Evolutionary conservation across 345 rosid species (phyloP).

Genomic region (Nephelium lappaceum): DNA sequence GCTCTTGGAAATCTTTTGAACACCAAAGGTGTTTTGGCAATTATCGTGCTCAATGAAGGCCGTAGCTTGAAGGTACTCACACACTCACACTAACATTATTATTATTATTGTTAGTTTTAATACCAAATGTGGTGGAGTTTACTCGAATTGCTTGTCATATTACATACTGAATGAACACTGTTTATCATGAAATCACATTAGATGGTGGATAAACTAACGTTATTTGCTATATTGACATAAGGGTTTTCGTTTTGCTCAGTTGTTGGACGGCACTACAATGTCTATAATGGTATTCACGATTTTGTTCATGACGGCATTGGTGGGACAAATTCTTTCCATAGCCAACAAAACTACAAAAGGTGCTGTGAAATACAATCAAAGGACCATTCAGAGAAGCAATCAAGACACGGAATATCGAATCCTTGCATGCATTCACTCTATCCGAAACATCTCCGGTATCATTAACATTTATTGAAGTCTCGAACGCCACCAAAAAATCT

Average conservation of each 20-base stretch:
- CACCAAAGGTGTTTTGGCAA: constrained; percentile 29
- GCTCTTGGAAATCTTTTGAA: constrained; percentile 26
- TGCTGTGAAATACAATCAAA: not conserved
- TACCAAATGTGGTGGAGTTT: too few relatives aligned
- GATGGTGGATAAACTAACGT: too few relatives aligned
- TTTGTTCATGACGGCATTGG: constrained; percentile 6
- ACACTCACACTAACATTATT: too few relatives aligned
- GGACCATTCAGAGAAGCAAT: constrained; percentile 5
- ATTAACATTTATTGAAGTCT: constrained; percentile 12
- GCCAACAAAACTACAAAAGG: not conserved
- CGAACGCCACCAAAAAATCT: constrained; percentile 9
- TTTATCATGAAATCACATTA: too few relatives aligned
- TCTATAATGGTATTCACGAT: not conserved
- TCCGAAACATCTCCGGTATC: constrained; percentile 12
- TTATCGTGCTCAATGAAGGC: constrained; percentile 23
- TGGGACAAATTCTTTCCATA: not conserved
- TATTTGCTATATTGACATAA: too few relatives aligned
- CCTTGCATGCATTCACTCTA: constrained; percentile 15
- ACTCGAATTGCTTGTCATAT: too few relatives aligned
- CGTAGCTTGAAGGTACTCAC: constrained; percentile 18
- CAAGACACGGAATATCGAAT: not conserved
- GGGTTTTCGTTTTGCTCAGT: not conserved
- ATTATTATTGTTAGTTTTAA: too few relatives aligned
- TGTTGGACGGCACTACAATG: not conserved
- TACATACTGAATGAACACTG: too few relatives aligned